Evolutionary conservation across 805 yeast species (phyloP).

Genomic region (Lachancea kluyveri): DNA sequence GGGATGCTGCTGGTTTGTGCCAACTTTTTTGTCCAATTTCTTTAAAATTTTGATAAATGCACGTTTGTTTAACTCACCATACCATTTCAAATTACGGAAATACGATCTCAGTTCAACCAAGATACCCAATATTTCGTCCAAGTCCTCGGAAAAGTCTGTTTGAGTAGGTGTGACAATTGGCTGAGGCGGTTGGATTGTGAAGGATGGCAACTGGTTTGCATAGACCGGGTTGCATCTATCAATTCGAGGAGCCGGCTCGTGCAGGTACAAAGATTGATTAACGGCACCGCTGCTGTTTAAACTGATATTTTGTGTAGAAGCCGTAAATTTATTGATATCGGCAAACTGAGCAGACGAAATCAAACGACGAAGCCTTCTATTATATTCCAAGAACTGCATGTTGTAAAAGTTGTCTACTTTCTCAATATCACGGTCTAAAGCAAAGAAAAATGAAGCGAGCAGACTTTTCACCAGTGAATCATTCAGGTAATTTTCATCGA

Average conservation of each 20-base stretch:
- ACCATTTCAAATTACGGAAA: slow-evolving; percentile 85
- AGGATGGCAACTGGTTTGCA: no score
- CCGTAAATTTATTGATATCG: slow-evolving; percentile 10
- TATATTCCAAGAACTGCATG: slow-evolving; percentile 66
- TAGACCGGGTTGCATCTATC: no score
- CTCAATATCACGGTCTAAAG: slow-evolving; percentile 75
- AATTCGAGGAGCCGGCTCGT: no score
- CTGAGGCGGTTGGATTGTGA: slow-evolving; percentile 3
- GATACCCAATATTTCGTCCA: slow-evolving; percentile 58
- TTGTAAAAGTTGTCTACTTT: slow-evolving; percentile 75
- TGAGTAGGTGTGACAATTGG: slow-evolving; percentile 9
- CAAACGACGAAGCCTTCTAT: slow-evolving; percentile 53
- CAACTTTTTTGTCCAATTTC: slow-evolving; percentile 81
- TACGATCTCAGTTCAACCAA: slow-evolving; percentile 70
- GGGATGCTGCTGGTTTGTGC: slow-evolving; percentile 49
- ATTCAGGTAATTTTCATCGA: slow-evolving; percentile 24
- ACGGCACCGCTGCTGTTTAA: neutral
- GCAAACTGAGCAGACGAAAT: slow-evolving; percentile 30
- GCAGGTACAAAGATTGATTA: no score
- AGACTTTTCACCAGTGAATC: slow-evolving; percentile 39
- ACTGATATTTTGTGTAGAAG: no score
- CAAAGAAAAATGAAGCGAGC: slow-evolving; percentile 64
- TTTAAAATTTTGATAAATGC: slow-evolving; percentile 86
- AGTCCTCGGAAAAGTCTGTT: slow-evolving; percentile 35
- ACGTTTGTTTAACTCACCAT: slow-evolving; percentile 83